Evolutionary conservation across 345 rosid species (phyloP).

Genomic region (Zanthoxylum bungeanum): DNA sequence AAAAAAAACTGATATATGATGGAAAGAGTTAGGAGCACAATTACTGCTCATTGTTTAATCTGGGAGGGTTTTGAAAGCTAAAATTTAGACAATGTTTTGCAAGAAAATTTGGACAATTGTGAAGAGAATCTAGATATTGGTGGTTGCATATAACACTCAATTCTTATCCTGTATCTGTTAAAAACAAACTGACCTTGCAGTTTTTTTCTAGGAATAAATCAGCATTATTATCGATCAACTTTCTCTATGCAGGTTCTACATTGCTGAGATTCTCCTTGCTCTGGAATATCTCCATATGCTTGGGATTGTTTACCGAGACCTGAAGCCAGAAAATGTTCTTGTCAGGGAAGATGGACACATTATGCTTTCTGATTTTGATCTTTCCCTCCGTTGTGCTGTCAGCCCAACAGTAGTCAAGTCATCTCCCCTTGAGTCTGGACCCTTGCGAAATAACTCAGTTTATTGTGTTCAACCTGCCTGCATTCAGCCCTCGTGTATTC

Average conservation of each 20-base stretch:
- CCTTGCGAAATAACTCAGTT: slow-evolving; percentile 45
- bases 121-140: neutral
- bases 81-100: neutral
- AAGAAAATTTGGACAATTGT: neutral
- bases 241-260: slow-evolving; percentile 58
- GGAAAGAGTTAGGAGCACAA: neutral
- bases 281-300: slow-evolving; percentile 89
- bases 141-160: neutral
- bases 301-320: slow-evolving; percentile 78
- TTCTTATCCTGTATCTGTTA: neutral
- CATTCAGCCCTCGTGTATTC: slow-evolving; percentile 47
- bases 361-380: slow-evolving; percentile 90
- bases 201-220: neutral
- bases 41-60: neutral
- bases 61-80: neutral
- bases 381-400: slow-evolving; percentile 65
- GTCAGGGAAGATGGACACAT: slow-evolving; percentile 90
- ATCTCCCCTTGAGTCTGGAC: slow-evolving; percentile 39
- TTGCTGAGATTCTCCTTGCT: slow-evolving; percentile 81
- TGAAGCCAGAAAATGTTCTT: slow-evolving; percentile 86
- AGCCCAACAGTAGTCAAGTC: slow-evolving; percentile 58
- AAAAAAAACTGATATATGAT: neutral
- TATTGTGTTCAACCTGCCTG: slow-evolving; percentile 66
- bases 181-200: neutral
- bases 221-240: neutral